Conservation (phyloP, 2,329 filamentous ascomycete species). For the Aspergillus tanneri region DNA sequence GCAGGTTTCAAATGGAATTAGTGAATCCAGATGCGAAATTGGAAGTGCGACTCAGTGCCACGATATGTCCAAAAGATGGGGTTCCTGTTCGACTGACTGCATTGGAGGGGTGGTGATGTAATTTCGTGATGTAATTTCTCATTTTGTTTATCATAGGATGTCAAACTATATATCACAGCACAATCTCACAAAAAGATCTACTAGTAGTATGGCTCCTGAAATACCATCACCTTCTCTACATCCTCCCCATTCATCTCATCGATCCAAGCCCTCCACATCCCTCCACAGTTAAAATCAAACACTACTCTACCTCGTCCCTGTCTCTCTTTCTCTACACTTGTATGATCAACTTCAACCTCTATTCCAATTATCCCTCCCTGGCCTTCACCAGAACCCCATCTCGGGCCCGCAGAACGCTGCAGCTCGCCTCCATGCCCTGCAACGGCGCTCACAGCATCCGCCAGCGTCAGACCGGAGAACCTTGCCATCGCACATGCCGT, state of each 20-base stretch:
- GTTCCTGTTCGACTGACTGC: conserved; percentile 65
- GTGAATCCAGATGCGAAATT: conserved; percentile 63
- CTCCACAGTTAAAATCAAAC: conserved; percentile 80
- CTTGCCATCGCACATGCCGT: conserved; percentile 72
- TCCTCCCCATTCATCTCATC: conserved; percentile 41
- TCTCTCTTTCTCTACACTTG: conserved; percentile 34
- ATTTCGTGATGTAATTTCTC: background rate
- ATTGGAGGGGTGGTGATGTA: conserved; percentile 30
- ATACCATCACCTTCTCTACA: conserved; percentile 45
- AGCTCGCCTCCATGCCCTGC: conserved; percentile 71
- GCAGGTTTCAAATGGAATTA: conserved; percentile 66
- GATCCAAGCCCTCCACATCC: conserved; percentile 79
- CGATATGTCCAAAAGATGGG: conserved; percentile 69
- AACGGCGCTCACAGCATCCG: conserved; percentile 62
- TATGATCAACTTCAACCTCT: conserved; percentile 59
- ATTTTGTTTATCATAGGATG: background rate
- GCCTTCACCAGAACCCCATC: conserved; percentile 77
- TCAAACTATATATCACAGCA: background rate
- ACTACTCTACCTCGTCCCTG: conserved; percentile 56
- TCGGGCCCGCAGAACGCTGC: conserved; percentile 68
- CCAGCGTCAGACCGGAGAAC: conserved; percentile 56
- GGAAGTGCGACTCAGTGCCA: conserved; percentile 67
- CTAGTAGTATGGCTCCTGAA: conserved; percentile 40
- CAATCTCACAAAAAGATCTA: background rate
- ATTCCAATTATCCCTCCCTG: conserved; percentile 82